Evolutionary conservation across 176 grass and related monocot species (phyloP).

Genomic region (Ampelocalamus luodianensis): DNA sequence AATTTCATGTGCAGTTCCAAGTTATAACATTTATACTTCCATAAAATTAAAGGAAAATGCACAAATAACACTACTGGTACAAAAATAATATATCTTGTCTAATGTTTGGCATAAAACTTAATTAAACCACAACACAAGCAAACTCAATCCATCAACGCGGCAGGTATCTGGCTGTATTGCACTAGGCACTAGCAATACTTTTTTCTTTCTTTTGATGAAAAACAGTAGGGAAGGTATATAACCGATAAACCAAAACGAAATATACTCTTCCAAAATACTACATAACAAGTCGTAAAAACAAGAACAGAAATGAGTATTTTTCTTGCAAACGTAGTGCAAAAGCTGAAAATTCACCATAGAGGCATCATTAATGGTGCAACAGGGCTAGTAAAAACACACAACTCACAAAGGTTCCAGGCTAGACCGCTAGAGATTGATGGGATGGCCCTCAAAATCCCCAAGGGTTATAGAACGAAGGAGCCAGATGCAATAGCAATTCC

Average conservation of each 20-base stretch:
- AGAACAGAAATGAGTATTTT: not conserved
- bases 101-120: constrained; percentile 4
- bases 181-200: not conserved
- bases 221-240: not conserved
- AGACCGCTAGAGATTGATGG: not conserved
- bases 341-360: not conserved
- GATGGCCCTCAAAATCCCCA: not conserved
- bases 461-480: not conserved
- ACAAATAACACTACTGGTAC: not conserved
- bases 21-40: not conserved
- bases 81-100: not conserved
- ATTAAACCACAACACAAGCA: not conserved
- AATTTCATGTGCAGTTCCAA: not conserved
- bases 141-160: not conserved
- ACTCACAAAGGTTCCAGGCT: not conserved
- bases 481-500: not conserved
- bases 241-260: no score
- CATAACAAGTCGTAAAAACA: not conserved
- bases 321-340: not conserved
- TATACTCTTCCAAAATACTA: not conserved
- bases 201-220: no score
- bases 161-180: not conserved
- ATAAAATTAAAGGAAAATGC: not conserved
- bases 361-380: not conserved
- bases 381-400: not conserved